These are phyloP conservation scores for Trichoderma koningiopsis DNA, from an alignment of 2,329 filamentous ascomycete genomes.

Conservation along the genomic window DNA sequence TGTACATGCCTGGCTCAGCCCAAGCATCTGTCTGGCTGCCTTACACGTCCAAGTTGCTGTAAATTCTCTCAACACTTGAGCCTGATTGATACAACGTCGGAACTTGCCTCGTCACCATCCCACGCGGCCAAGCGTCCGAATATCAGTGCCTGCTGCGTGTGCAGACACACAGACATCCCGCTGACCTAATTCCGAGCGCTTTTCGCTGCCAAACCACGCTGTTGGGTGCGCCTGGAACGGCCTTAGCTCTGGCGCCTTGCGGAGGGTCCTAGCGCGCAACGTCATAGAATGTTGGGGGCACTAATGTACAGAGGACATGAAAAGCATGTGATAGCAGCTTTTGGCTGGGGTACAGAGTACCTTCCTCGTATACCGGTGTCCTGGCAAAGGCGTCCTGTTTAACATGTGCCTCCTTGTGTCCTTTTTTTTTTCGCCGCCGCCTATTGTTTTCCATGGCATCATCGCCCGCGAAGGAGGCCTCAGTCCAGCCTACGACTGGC, in stretches of 20 bases:
- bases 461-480: not conserved
- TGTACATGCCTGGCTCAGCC: not conserved
- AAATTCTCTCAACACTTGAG: not conserved
- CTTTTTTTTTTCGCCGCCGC: not conserved
- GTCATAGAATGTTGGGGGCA: constrained; percentile 6
- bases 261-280: constrained; percentile 9
- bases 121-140: not conserved
- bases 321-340: constrained; percentile 7
- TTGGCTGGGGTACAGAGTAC: not conserved
- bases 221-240: not conserved
- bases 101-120: not conserved
- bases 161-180: not conserved
- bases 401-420: not conserved
- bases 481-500: not conserved
- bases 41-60: not conserved
- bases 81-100: not conserved
- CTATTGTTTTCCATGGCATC: not conserved
- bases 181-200: not conserved
- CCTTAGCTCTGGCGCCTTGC: not conserved
- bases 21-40: not conserved
- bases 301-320: constrained; percentile 12
- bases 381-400: constrained; percentile 2
- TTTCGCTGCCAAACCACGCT: not conserved
- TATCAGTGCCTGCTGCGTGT: not conserved
- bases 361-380: not conserved